Conservation (phyloP, 2,329 filamentous ascomycete species). For the Graphium sp. region DNA sequence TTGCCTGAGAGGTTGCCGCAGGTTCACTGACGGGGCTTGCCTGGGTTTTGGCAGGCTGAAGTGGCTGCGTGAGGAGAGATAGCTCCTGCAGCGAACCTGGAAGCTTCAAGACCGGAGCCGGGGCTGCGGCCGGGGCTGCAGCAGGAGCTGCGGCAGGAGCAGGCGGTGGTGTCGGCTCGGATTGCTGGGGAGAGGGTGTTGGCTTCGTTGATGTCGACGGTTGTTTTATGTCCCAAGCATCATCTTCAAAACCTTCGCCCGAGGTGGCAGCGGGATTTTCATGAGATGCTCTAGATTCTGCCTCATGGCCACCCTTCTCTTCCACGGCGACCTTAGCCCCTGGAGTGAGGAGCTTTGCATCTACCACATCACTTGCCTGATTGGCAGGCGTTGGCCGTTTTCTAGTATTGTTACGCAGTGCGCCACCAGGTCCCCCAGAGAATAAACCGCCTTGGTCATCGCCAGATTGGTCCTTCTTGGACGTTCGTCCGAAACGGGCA, state of each 20-base stretch:
- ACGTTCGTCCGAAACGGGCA: conserved; percentile 53
- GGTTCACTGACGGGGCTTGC: conserved; percentile 9
- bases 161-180: conserved; percentile 26
- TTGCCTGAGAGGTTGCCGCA: conserved; percentile 6
- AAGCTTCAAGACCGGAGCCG: background rate
- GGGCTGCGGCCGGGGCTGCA: conserved; percentile 2
- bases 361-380: conserved; percentile 70
- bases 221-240: conserved; percentile 89
- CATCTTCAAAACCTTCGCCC: conserved; percentile 67
- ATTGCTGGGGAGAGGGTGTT: conserved; percentile 29
- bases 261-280: conserved; percentile 10
- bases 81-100: conserved; percentile 52
- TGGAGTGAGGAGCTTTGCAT: conserved; percentile 73
- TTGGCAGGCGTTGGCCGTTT: conserved; percentile 82
- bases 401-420: conserved; percentile 82
- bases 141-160: conserved; percentile 16
- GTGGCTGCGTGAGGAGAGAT: conserved; percentile 32
- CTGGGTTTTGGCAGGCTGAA: conserved; percentile 29
- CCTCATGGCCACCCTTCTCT: conserved; percentile 24
- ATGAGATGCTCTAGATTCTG: conserved; percentile 5
- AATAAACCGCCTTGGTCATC: conserved; percentile 58
- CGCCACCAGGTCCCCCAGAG: conserved; percentile 81
- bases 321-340: too few relatives aligned
- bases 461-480: conserved; percentile 39
- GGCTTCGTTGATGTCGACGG: conserved; percentile 1